Percentiles rank a stretch among this genome's conserved stretches.
phyloP scores from a whole-genome alignment of 805 yeast species.

The Wickerhamiella kurtzmanii region DNA sequence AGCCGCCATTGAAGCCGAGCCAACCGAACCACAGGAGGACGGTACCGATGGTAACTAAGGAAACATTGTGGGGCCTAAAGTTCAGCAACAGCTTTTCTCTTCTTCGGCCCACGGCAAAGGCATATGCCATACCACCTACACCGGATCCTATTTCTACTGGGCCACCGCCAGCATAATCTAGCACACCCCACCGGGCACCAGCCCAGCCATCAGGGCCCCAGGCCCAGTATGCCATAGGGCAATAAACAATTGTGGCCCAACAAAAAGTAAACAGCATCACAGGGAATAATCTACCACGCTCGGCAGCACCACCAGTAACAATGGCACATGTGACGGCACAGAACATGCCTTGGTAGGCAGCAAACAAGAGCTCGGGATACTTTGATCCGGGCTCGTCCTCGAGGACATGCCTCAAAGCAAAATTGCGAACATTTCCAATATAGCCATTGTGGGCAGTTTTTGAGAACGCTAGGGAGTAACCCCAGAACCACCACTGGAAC shows the following conservation, averaged over 20 bases:
- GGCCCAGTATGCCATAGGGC: conserved; percentile 92
- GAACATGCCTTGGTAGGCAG: conserved; percentile 83
- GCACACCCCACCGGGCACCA: conserved; percentile 63
- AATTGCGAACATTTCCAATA: conserved; percentile 73
- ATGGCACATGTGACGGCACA: conserved; percentile 85
- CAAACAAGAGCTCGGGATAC: conserved; percentile 75
- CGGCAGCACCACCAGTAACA: conserved; percentile 84
- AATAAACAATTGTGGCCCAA: conserved; percentile 86
- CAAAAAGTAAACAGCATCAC: conserved; percentile 66
- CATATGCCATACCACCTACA: conserved; percentile 66
- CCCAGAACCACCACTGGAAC: conserved; percentile 97
- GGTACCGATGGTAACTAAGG: conserved; percentile 82
- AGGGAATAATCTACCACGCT: conserved; percentile 81
- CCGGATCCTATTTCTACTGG: conserved; percentile 92
- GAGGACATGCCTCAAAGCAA: conserved; percentile 66
- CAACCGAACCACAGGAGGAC: conserved; percentile 84
- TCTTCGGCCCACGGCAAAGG: conserved; percentile 47
- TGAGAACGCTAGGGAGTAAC: conserved; percentile 84
- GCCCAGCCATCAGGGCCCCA: conserved; percentile 97
- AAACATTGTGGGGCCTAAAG: conserved; percentile 89
- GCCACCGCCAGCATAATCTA: conserved; percentile 97
- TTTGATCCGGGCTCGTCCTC: conserved; percentile 31
- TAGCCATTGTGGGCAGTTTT: conserved; percentile 66
- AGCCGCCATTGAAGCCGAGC: conserved; percentile 90
- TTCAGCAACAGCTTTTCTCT: conserved; percentile 62